phyloP scores from a whole-genome alignment of 176 grass and related monocot genomes.

The Alopecurus myosuroides region DNA sequence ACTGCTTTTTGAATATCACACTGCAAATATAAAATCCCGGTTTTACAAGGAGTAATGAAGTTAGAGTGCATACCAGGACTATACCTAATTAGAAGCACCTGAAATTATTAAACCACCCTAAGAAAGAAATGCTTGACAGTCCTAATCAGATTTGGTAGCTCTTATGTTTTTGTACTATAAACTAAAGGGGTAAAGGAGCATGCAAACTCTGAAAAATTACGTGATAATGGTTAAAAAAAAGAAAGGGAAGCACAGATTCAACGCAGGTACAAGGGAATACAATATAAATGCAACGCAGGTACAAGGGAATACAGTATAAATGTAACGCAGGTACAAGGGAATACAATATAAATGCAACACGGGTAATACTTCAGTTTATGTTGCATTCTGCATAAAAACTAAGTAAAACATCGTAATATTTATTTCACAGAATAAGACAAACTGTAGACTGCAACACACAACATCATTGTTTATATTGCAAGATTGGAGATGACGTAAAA shows the following conservation, averaged over 20 bases:
- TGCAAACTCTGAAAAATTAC: neutral
- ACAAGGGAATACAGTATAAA: too few species aligned
- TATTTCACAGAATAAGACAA: neutral
- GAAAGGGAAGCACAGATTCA: neutral
- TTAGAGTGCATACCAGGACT: neutral
- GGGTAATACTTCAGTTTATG: neutral
- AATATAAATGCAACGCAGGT: too few species aligned
- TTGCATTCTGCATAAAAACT: neutral
- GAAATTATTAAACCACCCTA: neutral
- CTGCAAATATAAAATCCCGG: slow-evolving; percentile 11
- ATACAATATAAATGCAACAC: neutral
- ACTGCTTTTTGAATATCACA: slow-evolving; percentile 22
- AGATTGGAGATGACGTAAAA: neutral
- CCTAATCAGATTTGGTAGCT: neutral
- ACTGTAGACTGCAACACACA: neutral
- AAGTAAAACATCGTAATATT: neutral
- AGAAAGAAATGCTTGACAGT: neutral
- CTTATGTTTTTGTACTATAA: neutral
- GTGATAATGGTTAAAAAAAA: neutral
- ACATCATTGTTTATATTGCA: neutral
- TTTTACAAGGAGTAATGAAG: neutral
- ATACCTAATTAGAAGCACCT: neutral
- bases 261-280: neutral
- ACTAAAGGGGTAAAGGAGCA: neutral
- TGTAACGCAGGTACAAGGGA: neutral